phyloP scores from a whole-genome alignment of 2,329 filamentous ascomycete genomes.

The Claviceps maximensis region DNA sequence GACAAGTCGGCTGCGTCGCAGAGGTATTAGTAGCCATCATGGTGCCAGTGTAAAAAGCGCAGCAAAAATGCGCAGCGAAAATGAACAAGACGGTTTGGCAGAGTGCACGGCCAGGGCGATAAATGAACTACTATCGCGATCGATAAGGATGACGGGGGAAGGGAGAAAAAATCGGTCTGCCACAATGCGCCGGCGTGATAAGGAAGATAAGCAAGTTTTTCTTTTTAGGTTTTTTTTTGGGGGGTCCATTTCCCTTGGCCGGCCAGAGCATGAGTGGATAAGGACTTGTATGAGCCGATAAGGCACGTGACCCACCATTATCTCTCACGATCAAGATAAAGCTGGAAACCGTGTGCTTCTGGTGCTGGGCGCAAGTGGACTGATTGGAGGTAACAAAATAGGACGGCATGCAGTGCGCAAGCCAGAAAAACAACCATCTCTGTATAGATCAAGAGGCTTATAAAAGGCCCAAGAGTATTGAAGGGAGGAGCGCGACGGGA shows the following conservation, averaged over 20 bases:
- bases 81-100: constrained; percentile 8
- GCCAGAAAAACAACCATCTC: neutral
- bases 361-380: neutral
- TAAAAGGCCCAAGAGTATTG: neutral
- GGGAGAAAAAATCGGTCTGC: constrained; percentile 20
- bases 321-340: constrained; percentile 7
- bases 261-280: neutral
- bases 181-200: constrained; percentile 21
- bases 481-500: neutral
- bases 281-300: constrained; percentile 9
- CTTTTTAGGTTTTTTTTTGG: constrained; percentile 2
- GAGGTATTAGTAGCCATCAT: constrained; percentile 46
- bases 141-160: constrained; percentile 26
- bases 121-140: constrained; percentile 21
- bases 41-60: constrained; percentile 23
- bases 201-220: constrained; percentile 18
- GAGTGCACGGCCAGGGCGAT: constrained; percentile 16
- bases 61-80: constrained; percentile 9
- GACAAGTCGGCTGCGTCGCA: constrained; percentile 77
- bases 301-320: constrained; percentile 17
- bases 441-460: neutral
- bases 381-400: neutral
- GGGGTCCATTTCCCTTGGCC: too few relatives aligned
- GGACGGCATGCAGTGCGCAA: neutral
- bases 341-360: neutral